phyloP scores from a whole-genome alignment of 257 asterid species.

The Vinca minor region DNA sequence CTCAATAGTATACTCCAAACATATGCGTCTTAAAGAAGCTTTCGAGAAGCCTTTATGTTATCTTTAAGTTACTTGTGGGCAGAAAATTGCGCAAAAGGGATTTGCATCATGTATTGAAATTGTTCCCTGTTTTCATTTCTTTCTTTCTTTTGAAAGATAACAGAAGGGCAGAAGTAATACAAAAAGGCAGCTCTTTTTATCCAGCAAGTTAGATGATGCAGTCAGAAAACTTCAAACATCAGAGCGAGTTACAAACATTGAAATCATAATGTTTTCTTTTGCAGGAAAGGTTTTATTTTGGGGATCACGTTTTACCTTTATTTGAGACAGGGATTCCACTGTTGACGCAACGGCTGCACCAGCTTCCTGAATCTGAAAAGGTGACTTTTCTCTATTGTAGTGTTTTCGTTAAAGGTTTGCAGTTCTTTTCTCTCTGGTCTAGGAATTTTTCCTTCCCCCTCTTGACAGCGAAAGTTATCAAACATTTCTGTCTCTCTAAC shows the following conservation, averaged over 20 bases:
- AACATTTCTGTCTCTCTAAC: not conserved
- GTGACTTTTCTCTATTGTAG: slow-evolving; percentile 24
- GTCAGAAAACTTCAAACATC: not conserved
- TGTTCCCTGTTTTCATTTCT: not conserved
- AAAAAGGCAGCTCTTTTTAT: not conserved
- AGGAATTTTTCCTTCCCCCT: not conserved
- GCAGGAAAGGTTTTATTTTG: slow-evolving; percentile 92
- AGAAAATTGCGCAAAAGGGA: not conserved
- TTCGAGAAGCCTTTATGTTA: not conserved
- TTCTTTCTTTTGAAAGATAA: not conserved
- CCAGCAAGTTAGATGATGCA: not conserved
- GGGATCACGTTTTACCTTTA: slow-evolving; percentile 76
- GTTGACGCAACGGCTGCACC: slow-evolving; percentile 71
- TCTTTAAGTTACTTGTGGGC: not conserved
- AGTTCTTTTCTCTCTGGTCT: not conserved
- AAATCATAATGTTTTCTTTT: too few relatives aligned
- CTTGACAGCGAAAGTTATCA: not conserved
- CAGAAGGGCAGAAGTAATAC: not conserved
- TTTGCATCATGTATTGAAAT: not conserved
- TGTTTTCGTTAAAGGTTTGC: slow-evolving; percentile 1
- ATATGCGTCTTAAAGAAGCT: not conserved
- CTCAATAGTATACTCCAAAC: not conserved
- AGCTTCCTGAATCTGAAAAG: slow-evolving; percentile 60
- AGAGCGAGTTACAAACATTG: not conserved
- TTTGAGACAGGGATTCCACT: slow-evolving; percentile 94